Conservation (phyloP, 306 rosid species). For the Ceratonia siliqua region DNA sequence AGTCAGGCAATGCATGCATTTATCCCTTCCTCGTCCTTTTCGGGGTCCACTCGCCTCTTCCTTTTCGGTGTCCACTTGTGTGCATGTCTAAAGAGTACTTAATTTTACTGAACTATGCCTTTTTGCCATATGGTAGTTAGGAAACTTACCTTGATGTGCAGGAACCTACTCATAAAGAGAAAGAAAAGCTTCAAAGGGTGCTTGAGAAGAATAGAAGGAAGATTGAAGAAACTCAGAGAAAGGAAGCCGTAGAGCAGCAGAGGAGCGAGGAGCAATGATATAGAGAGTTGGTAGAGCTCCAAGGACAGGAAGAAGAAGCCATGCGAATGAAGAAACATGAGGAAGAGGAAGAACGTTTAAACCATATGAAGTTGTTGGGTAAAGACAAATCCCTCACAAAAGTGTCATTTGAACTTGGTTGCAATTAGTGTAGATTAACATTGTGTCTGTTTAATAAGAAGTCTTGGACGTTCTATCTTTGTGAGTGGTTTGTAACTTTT, state of each 20-base stretch:
- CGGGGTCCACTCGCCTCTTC: too few species aligned
- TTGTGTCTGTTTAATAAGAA: too few species aligned
- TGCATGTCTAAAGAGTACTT: too few species aligned
- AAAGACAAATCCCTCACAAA: slow-evolving; percentile 94
- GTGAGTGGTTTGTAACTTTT: too few species aligned
- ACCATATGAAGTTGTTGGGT: slow-evolving; percentile 91
- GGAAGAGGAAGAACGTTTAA: slow-evolving; percentile 79
- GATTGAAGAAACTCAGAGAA: slow-evolving; percentile 86
- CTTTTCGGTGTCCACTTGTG: too few species aligned
- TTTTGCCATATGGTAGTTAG: background rate
- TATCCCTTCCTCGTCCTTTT: background rate
- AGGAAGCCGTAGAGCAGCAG: slow-evolving; percentile 93
- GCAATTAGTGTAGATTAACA: slow-evolving; percentile 55
- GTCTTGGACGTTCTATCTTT: too few species aligned
- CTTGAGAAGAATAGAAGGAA: slow-evolving; percentile 83
- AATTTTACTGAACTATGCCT: background rate
- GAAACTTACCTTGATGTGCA: background rate
- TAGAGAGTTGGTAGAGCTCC: slow-evolving; percentile 92
- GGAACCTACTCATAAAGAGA: slow-evolving; percentile 47
- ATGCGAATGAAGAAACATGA: slow-evolving; percentile 83
- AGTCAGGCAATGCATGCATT: background rate
- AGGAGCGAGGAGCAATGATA: slow-evolving; percentile 93
- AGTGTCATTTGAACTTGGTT: slow-evolving; percentile 90
- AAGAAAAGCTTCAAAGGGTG: slow-evolving; percentile 73
- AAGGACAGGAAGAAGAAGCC: slow-evolving; percentile 93